These are phyloP conservation scores for Dendrostoma leiphaemia DNA, from an alignment of 2,329 filamentous ascomycete species.

Conservation along the genomic window DNA sequence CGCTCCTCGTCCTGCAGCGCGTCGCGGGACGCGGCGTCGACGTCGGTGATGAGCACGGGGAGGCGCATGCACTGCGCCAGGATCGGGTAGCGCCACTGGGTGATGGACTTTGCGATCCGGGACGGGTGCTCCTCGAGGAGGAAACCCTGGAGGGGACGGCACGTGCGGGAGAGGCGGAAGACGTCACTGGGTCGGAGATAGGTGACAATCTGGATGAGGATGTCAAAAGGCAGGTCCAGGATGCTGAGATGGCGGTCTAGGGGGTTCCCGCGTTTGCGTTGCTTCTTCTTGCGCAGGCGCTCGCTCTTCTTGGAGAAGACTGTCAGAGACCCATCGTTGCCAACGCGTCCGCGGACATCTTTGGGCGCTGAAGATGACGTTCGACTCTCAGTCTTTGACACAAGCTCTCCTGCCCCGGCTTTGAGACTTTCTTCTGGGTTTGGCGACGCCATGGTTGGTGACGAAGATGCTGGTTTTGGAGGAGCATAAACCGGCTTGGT, in stretches of 20 bases:
- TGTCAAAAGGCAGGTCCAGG: conserved; percentile 50
- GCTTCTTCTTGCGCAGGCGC: conserved; percentile 41
- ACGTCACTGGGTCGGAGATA: conserved; percentile 49
- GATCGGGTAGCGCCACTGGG: conserved; percentile 45
- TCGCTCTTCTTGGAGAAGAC: conserved; percentile 52
- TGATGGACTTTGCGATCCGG: conserved; percentile 41
- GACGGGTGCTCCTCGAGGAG: conserved; percentile 40
- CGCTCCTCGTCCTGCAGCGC: conserved; percentile 39
- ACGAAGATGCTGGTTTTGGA: too few relatives aligned
- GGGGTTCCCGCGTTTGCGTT: conserved; percentile 35
- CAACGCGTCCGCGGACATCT: conserved; percentile 7
- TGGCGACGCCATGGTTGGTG: too few relatives aligned
- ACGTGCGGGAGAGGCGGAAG: conserved; percentile 42
- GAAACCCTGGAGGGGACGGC: conserved; percentile 39
- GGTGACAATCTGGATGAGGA: conserved; percentile 47
- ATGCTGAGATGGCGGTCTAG: conserved; percentile 33
- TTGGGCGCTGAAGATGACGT: not conserved
- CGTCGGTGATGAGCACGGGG: conserved; percentile 41
- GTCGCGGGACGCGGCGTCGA: conserved; percentile 35
- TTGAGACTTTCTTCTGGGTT: too few relatives aligned
- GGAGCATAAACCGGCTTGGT: too few relatives aligned
- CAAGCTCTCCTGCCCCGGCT: too few relatives aligned
- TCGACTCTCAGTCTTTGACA: not conserved
- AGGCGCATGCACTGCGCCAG: conserved; percentile 50
- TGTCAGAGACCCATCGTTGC: conserved; percentile 12